Evolutionary conservation across 2,329 filamentous ascomycete species (phyloP), one percentile per base, ranked within the genome.

Genomic region (Penicillium fuscoglaucum): DNA sequence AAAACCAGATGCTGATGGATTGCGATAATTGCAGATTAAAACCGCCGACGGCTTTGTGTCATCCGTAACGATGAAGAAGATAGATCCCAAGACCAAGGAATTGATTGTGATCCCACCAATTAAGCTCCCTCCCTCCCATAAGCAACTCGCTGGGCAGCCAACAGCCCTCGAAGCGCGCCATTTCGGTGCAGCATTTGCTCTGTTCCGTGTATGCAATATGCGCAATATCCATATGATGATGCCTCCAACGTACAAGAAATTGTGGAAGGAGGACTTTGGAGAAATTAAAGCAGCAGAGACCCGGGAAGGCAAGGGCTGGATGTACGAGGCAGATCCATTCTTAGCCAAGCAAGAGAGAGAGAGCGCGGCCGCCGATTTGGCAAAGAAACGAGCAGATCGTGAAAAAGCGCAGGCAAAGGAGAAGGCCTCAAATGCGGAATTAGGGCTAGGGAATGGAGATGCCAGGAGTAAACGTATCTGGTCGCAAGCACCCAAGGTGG

Each of bases 261-360:
- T 97, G 43, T 99, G 95, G 95, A 96, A 96, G 72, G 85, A 85
- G 6, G 87, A 93, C 58, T 96, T 99, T 66, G 85, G 89, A 61
- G 84, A 86, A 4, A 79, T 98, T 62, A 98, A 97, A 76, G 86
- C 85, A 63, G 84, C 87, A 66, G 93, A 97, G 68, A 80, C 91
- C 49, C 89, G 87, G 70, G 87, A 90, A 43, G 92, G 84, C 7
- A 85, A 85, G 62, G 89, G 80, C 0, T 97, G 93, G 90, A 88
- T 96, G 84, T 99, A 98, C 74, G 93, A 96, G 67, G 91, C 92
- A 12, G 95, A 99, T 69, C 95, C 95, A 0, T 99, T 99, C 78
- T 84, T 88, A 59, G 88, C 91, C 0, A 82, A 90, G 62, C 84
- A 88, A 65, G 90, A 96, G 74, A 83, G 90, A 52, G 90, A 96